phyloP scores from a whole-genome alignment of 257 asterid species.

The Marsdenia floribunda region DNA sequence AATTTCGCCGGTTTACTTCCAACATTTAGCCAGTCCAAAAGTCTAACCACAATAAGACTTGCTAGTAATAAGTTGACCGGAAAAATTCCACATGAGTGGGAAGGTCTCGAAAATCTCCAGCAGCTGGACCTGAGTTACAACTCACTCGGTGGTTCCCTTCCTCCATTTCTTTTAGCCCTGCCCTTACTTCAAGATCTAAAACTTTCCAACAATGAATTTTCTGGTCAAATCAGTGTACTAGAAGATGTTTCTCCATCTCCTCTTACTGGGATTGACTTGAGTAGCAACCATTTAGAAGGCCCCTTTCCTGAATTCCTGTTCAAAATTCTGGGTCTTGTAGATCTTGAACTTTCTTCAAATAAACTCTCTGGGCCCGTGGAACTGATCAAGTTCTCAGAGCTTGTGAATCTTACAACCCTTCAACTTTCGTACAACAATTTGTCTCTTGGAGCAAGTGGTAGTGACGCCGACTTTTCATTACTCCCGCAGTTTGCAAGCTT shows the following conservation, averaged over 20 bases:
- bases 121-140: conserved; percentile 36
- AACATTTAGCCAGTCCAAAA: conserved; percentile 35
- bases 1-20: conserved; percentile 42
- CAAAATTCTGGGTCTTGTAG: conserved; percentile 22
- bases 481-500: conserved; percentile 21
- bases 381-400: conserved; percentile 1
- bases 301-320: conserved; percentile 45
- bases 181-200: conserved; percentile 26
- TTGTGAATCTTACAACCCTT: conserved; percentile 14
- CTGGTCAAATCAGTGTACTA: conserved; percentile 25
- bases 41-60: conserved; percentile 24
- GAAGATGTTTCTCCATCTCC: conserved; percentile 12
- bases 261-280: conserved; percentile 35
- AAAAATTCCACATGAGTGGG: conserved; percentile 29
- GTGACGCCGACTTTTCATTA: conserved; percentile 5
- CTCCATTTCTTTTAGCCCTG: conserved; percentile 35
- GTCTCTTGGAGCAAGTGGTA: conserved; percentile 16
- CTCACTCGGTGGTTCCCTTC: conserved; percentile 37
- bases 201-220: conserved; percentile 39
- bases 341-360: conserved; percentile 35
- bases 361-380: conserved; percentile 37
- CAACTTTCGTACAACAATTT: conserved; percentile 25
- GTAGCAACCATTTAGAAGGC: conserved; percentile 45
- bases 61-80: conserved; percentile 34
- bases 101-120: conserved; percentile 36